These are phyloP conservation scores for Carex arenaria DNA, from an alignment of 202 grass and related monocot genomes.

Conservation along the genomic window DNA sequence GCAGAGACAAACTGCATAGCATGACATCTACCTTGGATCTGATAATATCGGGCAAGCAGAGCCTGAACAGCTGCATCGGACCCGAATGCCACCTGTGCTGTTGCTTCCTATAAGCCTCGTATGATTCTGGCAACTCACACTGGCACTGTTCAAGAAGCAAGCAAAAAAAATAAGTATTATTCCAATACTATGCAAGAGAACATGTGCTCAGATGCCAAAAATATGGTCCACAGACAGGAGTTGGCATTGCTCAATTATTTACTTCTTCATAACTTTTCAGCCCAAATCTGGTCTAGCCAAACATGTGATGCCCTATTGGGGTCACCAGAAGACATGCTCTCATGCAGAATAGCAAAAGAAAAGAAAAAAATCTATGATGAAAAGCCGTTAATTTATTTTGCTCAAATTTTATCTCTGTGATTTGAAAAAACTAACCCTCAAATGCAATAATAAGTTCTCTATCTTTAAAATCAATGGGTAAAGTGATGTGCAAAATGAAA, in stretches of 20 bases:
- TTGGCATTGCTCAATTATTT: neutral
- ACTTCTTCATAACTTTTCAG: neutral
- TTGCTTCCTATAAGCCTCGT: constrained; percentile 95
- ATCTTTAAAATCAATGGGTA: neutral
- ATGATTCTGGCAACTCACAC: constrained; percentile 95
- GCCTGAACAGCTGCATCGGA: constrained; percentile 95
- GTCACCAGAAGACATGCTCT: neutral
- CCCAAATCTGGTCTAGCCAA: neutral
- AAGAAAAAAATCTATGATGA: neutral
- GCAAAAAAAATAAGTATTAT: neutral
- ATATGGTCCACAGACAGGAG: neutral
- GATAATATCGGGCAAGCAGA: constrained; percentile 89
- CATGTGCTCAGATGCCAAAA: neutral
- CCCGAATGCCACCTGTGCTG: constrained; percentile 98
- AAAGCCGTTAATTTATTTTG: neutral
- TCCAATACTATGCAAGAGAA: neutral
- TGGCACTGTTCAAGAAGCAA: constrained; percentile 56
- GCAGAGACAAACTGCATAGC: neutral
- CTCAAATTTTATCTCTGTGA: neutral
- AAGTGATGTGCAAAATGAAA: neutral
- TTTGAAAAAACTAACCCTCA: neutral
- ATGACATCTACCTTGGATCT: constrained; percentile 63
- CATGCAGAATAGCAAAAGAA: neutral
- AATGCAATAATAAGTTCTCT: neutral
- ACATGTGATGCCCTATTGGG: neutral